Evolutionary conservation across 2,329 filamentous ascomycete species (phyloP), one percentile per base, ranked within the genome.

Genomic region (Aspergillus awamori): DNA sequence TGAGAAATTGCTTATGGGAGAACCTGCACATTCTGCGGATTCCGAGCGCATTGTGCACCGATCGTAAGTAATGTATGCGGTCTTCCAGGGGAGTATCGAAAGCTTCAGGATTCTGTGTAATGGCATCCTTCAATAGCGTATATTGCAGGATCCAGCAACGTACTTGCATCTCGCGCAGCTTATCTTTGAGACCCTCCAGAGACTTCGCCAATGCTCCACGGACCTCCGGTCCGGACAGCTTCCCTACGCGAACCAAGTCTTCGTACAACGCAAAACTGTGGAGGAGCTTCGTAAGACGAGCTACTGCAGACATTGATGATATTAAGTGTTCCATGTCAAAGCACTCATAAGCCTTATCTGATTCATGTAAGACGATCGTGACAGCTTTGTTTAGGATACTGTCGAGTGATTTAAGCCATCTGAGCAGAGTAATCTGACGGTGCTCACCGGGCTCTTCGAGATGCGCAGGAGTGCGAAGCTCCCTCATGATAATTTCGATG

Each of bases 71-170:
- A 62, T 92, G 88, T 24, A 94, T 89, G 43, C 92, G 81, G 63
- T 94, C 90, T 58, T 89, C 89, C 43, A 89, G 84, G 0, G 88
- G 85, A 5, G 82, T 84, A 3, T 86, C 80, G 68, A 93, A 94
- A 0, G 84, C 74, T 1, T 87, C 83, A 8, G 79, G 76, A 66
- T 90, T 86, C 66, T 93, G 90, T 5, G 81, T 77, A 28, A 93
- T 87, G 3, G 87, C 90, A 64, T 93, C 89, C 71, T 89, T 90
- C 47, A 97, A 76, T 55, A 97, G 79, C 0, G 86, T 85, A 72
- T 97, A 99, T 64, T 94, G 88, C 41, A 98, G 79, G 39, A 91
- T 92, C 94, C 95, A 98, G 10, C 89, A 86, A 36, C 92, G 88
- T 3, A 97, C 86, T 70, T 97, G 89, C 82, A 96, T 90, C 67